Evolutionary conservation across 1,139 yeast genomes (phyloP).

Genomic region (Nakaseomyces glabratus): DNA sequence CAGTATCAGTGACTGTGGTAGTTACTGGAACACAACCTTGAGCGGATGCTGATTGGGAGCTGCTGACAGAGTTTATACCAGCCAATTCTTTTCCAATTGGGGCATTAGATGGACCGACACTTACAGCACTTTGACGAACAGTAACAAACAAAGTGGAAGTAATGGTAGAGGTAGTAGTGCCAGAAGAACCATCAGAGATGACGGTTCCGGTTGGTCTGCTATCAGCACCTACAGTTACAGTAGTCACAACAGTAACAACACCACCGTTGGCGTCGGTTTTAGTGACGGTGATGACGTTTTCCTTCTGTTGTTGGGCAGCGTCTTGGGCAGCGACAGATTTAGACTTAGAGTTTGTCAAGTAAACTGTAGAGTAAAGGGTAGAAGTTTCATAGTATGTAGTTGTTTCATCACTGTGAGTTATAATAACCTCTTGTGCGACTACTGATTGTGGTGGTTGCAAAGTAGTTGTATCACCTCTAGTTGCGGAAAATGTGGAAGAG

Average conservation of each 20-base stretch:
- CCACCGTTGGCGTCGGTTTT: slow-evolving; percentile 4
- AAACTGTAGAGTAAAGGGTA: slow-evolving; percentile 5
- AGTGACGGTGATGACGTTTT: slow-evolving; percentile 2
- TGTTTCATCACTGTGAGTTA: slow-evolving; percentile 6
- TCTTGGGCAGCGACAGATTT: not conserved
- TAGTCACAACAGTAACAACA: slow-evolving; percentile 1
- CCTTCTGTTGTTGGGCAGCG: not conserved
- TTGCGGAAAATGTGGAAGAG: not conserved
- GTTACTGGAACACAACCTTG: slow-evolving; percentile 16
- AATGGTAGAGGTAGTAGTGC: slow-evolving; percentile 6
- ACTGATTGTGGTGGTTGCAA: slow-evolving; percentile 5
- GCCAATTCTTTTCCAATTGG: slow-evolving; percentile 3
- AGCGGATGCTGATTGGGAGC: slow-evolving; percentile 8
- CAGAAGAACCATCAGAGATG: slow-evolving; percentile 4
- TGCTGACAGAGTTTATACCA: slow-evolving; percentile 1
- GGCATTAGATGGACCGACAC: not conserved
- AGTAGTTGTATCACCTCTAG: slow-evolving; percentile 6
- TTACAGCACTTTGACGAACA: slow-evolving; percentile 3
- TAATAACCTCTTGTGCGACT: slow-evolving; percentile 4
- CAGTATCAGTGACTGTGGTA: slow-evolving; percentile 25
- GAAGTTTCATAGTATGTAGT: slow-evolving; percentile 8
- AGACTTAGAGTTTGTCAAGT: slow-evolving; percentile 1
- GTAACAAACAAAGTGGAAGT: slow-evolving; percentile 7
- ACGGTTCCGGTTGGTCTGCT: slow-evolving; percentile 2
- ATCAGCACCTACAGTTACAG: not conserved